Base-by-base conservation (phyloP, 768 basidiomycete species). In the Calocybe gangraenosa region DNA sequence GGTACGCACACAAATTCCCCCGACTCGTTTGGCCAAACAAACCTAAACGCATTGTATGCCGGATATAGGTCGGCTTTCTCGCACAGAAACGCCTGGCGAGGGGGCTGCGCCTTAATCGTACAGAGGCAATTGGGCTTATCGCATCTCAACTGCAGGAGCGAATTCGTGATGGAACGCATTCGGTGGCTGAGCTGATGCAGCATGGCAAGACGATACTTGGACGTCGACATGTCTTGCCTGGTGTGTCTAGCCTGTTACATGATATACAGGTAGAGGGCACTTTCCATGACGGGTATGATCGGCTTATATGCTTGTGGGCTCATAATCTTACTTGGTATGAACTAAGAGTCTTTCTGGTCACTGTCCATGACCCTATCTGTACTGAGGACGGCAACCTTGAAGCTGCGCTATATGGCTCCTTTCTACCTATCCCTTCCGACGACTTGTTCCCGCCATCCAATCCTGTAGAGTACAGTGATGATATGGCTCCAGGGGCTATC, bases 261-360 rank as follows among this genome's bases (percentile, higher is more conserved):
- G 84, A 94, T 53, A 85, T 99, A 25, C 93, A 96, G 61, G 91
- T 96, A 0, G 93, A 97, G 61, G 93, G 93, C 11, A 94, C 92
- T 1, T 92, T 97, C 56, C 71, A 65, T 6, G 93, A 93, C 52
- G 88, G 88, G 92, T 90, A 55, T 34, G 77, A 53, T 45, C 7
- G 15, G 23, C 18, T 22, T 18, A 23, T 19, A 17, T 22, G 10
- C 11, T 30, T 38, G 11, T 23, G 18, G 30, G 48, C 6, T 35
- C 6, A 19, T 30, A 47, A 28, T 30, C 46, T 45, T 42, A 30
- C 44, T 37, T 31, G 9, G 37, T 14, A 14, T 46, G 21, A 13
- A 9, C n/a, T 15, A 49, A 88, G 84, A 0, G 87, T 92, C 0
- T 99, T 98, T 67, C 77, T 99, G n/a, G 94, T 98, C 30, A 95